Base-by-base conservation (phyloP, 495 filamentous ascomycete species). In the Niebla homalea region DNA sequence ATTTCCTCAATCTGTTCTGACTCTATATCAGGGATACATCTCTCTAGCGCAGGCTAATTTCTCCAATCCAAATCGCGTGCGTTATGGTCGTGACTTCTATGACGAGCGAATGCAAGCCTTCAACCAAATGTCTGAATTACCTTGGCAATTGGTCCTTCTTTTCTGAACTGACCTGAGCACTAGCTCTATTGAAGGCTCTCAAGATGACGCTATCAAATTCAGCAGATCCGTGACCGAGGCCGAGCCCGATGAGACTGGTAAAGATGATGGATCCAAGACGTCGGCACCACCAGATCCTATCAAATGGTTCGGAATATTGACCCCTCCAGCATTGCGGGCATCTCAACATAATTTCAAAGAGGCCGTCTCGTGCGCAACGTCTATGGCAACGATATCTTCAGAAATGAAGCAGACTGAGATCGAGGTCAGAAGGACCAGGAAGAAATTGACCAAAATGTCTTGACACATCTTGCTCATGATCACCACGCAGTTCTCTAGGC, bases 41-140 rank as follows among this genome's bases (percentile, higher is more conserved):
- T 65, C 67, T 29, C 72, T 89, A 18, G 79, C 84, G 21, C 76
- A 81, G 48, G 83, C 84, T 40, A 87, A 87, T 62, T 87, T 84
- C 64, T 69, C 73, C 18, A 80, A 77, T 41, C 69, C 76, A 39
- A 73, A 78, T 11, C 80, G 80, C 10, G 60, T 77, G 45, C 67
- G 75, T 43, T 86, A 81, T 62, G 82, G 81, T 20, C 68, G 68
- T 44, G 81, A 85, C 51, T 75, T 76, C 60, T 89, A 83, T 60
- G 83, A 87, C 63, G 76, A 75, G 53, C 70, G 83, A 45, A 87
- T 86, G 82, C 78, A 81, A 52, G 80, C 84, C 15, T 70, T 62
- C 1, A 57, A 62, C 41, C 68, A 70, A 59, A 63, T 74, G 57
- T 61, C 50, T 10, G 52, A 14, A 12, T 16, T 26, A 21, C 11